These are phyloP conservation scores for Aspergillus fijiensis DNA, from an alignment of 2,329 filamentous ascomycete species.

Conservation along the genomic window DNA sequence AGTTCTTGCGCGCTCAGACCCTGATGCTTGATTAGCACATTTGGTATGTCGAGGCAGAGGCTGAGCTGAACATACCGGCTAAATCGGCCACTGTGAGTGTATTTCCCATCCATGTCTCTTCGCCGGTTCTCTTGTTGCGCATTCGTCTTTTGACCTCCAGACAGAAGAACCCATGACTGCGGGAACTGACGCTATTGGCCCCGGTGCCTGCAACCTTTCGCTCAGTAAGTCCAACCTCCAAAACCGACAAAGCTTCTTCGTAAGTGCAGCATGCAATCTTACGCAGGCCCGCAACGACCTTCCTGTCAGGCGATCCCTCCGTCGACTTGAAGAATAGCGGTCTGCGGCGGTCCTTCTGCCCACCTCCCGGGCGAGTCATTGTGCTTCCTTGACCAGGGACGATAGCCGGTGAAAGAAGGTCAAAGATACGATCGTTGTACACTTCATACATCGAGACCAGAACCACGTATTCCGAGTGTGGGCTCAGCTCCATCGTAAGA, in stretches of 20 bases:
- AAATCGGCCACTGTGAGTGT: conserved; percentile 87
- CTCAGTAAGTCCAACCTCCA: conserved; percentile 86
- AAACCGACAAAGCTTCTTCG: conserved; percentile 80
- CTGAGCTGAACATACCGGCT: conserved; percentile 58
- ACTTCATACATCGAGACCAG: conserved; percentile 98
- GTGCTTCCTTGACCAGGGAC: conserved; percentile 42
- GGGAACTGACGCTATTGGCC: conserved; percentile 86
- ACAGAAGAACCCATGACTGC: conserved; percentile 95
- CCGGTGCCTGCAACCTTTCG: conserved; percentile 85
- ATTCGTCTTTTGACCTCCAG: conserved; percentile 86
- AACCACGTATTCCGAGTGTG: conserved; percentile 76
- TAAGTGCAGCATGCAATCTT: conserved; percentile 85
- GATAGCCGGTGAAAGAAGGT: conserved; percentile 68
- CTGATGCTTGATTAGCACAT: conserved; percentile 33
- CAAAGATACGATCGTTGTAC: conserved; percentile 97
- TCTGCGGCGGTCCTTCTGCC: conserved; percentile 70
- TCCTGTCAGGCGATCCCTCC: conserved; percentile 82
- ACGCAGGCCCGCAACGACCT: conserved; percentile 85
- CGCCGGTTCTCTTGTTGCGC: conserved; percentile 49
- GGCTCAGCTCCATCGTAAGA: conserved; percentile 65
- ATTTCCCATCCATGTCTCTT: conserved; percentile 70
- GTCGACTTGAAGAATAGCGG: conserved; percentile 89
- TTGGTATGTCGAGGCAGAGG: not conserved
- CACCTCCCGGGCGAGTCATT: conserved; percentile 45
- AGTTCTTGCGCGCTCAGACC: conserved; percentile 85